Base-by-base conservation (phyloP, 768 basidiomycete species). In the Dentipellis sp. region DNA sequence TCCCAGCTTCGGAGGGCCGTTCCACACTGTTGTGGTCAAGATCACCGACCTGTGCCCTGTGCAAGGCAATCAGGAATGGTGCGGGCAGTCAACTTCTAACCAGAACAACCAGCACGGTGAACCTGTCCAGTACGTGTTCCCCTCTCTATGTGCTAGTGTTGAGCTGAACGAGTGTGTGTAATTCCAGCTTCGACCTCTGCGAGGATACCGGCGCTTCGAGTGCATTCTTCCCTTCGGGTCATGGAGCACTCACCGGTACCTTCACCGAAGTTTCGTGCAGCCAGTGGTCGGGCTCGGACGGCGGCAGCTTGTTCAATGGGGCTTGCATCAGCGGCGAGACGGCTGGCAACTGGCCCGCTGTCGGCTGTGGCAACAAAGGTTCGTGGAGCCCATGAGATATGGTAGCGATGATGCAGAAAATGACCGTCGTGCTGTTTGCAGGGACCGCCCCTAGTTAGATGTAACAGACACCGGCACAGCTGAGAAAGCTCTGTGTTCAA, bases 281-380 rank as follows among this genome's bases (percentile, higher is more conserved):
- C 60, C 69, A 77, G 59, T 83, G 82, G 82, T 70, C 72, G 4
- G 82, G 81, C 19, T 72, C 74, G n/a, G 76, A 82, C 55, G 77
- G 78, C 10, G 61, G 69, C 35, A 34, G 69, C 17, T 67, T 76
- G 9, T 84, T 67, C 65, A 74, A 66, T 45, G 79, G 80, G 0
- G 71, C 80, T 8, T 83, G 82, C 64, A 68, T 84, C 17, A 67
- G 60, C 3, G 78, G 78, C 4, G 77, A 79, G 63, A 73, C 59
- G 0, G 78, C 79, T 12, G 67, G 63, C 1, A 68, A 72, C 61
- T 84, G 82, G 81, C 82, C 81, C 1, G 58, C 73, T 11, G 53
- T 67, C 59, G 79, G 72, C 14, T 82, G 81, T 54, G 78, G 78
- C 21, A 82, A 83, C 66, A 62, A 79, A 67, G 82, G 81, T 76